Conservation (phyloP, 202 grass and related monocot species). For the Thinopyrum obtusiflorum region DNA sequence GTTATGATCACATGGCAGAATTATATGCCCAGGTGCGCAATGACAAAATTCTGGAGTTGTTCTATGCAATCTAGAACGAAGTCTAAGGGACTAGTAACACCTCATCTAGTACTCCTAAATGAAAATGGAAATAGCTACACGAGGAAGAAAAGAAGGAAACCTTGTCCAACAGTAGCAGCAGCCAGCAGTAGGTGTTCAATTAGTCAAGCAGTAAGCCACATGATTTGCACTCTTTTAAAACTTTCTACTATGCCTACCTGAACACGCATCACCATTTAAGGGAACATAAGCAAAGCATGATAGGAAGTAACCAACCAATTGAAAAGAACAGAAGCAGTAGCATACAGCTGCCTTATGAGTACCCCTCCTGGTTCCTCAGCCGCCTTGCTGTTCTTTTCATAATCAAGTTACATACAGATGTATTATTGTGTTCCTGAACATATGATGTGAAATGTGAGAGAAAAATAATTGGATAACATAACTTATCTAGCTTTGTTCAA, state of each 20-base stretch:
- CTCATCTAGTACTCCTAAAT: too few species aligned
- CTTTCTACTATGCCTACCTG: background rate
- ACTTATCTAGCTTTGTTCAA: background rate
- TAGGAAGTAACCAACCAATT: background rate
- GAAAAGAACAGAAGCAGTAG: background rate
- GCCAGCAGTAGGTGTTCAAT: background rate
- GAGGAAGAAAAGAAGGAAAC: too few species aligned
- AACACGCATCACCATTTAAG: conserved; percentile 40
- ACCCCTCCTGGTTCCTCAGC: too few species aligned
- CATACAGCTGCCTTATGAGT: too few species aligned
- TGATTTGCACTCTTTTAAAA: too few species aligned
- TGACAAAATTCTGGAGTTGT: too few species aligned
- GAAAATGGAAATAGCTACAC: too few species aligned
- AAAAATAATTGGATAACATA: background rate
- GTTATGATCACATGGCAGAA: too few species aligned
- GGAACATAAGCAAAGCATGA: conserved; percentile 12
- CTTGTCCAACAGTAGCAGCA: too few species aligned
- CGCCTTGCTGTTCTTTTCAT: background rate
- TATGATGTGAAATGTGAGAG: background rate
- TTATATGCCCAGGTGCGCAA: too few species aligned
- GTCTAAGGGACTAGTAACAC: too few species aligned
- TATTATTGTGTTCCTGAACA: background rate
- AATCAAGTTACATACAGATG: background rate
- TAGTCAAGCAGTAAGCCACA: background rate
- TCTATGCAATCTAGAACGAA: too few species aligned